Evolutionary conservation across 441 rosid genomes (phyloP).

Genomic region (Brassica hybrid): DNA sequence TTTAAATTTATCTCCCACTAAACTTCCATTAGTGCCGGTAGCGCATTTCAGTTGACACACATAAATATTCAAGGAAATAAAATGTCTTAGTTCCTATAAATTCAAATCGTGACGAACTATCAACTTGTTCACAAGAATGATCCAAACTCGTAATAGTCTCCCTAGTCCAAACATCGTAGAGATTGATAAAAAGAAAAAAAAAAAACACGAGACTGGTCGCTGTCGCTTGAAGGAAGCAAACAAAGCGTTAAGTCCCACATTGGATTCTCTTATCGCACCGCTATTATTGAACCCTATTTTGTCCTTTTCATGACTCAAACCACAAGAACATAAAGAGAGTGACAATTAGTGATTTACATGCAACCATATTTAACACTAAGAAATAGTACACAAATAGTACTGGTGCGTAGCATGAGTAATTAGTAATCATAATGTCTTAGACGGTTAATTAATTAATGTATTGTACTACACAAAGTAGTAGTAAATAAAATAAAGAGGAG

Average conservation of each 20-base stretch:
- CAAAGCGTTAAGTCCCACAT: constrained; percentile 52
- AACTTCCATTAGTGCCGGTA: no score
- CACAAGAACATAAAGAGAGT: constrained; percentile 35
- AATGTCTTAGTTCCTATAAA: background rate
- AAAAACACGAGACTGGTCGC: constrained; percentile 33
- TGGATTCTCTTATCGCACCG: constrained; percentile 58
- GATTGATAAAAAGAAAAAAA: background rate
- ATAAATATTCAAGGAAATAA: no score
- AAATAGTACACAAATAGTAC: background rate
- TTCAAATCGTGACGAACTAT: constrained; percentile 22
- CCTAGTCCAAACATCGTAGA: background rate
- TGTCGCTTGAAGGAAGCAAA: constrained; percentile 39
- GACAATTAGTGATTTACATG: constrained; percentile 28
- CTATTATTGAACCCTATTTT: constrained; percentile 40
- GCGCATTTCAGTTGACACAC: no score
- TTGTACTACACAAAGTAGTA: constrained; percentile 17
- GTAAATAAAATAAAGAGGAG: constrained; percentile 26
- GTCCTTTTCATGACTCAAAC: constrained; percentile 42
- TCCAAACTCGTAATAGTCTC: constrained; percentile 19
- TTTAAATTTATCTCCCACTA: no score
- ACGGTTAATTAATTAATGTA: constrained; percentile 17
- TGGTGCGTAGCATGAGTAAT: constrained; percentile 31
- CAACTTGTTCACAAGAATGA: constrained; percentile 34
- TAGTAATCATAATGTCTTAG: constrained; percentile 34
- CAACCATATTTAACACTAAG: constrained; percentile 18